A percentile compares a stretch with the other conserved stretches of the same genome.
Conservation (phyloP, 2,329 filamentous ascomycete genomes). For the Colletotrichum sp. region DNA sequence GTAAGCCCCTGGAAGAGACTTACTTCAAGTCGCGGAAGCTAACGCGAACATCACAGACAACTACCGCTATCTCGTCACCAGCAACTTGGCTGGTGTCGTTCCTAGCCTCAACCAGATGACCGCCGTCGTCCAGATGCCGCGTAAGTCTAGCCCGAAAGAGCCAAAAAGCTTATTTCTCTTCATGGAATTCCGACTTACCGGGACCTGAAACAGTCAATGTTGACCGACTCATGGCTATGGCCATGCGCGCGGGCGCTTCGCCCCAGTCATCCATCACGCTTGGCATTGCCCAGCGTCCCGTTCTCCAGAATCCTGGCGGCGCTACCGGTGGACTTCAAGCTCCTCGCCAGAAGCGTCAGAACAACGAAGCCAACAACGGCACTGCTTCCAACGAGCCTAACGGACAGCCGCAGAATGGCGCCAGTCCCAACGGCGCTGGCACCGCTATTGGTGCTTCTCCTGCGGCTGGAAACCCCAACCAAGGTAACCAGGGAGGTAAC, state of each 20-base stretch:
- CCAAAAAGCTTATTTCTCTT: background rate
- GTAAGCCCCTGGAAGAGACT: background rate
- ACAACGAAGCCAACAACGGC: slow-evolving; percentile 7
- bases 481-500: background rate
- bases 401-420: background rate
- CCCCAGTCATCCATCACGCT: slow-evolving; percentile 22
- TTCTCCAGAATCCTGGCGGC: slow-evolving; percentile 25
- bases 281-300: slow-evolving; percentile 24
- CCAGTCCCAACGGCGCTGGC: background rate
- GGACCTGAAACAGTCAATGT: slow-evolving; percentile 23
- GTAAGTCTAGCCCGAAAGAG: slow-evolving; percentile 10
- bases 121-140: slow-evolving; percentile 24
- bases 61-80: slow-evolving; percentile 26
- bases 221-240: slow-evolving; percentile 24
- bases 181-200: background rate
- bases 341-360: slow-evolving; percentile 13
- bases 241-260: slow-evolving; percentile 22
- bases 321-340: slow-evolving; percentile 13
- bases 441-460: background rate
- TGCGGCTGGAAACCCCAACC: background rate
- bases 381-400: background rate
- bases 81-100: slow-evolving; percentile 22
- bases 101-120: slow-evolving; percentile 24
- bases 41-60: slow-evolving; percentile 13
- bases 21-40: background rate